These are phyloP conservation scores for Juncus effusus DNA, from an alignment of 176 grass and related monocot species.

Conservation along the genomic window DNA sequence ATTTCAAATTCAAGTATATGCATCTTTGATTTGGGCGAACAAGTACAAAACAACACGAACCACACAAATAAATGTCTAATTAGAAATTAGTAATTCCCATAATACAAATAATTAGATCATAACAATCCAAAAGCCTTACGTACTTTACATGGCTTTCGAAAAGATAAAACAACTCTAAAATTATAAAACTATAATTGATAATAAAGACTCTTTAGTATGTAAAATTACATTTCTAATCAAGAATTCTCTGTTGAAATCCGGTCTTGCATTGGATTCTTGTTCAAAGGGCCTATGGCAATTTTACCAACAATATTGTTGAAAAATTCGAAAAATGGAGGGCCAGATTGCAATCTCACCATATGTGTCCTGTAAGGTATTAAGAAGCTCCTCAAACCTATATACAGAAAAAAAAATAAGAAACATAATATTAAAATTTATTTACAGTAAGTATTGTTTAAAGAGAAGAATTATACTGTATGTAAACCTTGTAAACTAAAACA, in stretches of 20 bases:
- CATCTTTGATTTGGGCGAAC: too few species aligned
- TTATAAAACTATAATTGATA: too few species aligned
- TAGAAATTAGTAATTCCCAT: too few species aligned
- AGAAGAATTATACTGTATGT: background rate
- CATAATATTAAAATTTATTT: background rate
- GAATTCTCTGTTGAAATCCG: constrained; percentile 35
- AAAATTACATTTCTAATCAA: background rate
- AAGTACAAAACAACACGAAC: too few species aligned
- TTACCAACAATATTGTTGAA: constrained; percentile 63
- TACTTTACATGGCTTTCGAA: too few species aligned
- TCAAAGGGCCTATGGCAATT: constrained; percentile 39
- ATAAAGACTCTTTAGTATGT: too few species aligned
- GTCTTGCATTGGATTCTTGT: constrained; percentile 35
- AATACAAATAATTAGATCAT: too few species aligned
- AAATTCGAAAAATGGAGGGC: constrained; percentile 42
- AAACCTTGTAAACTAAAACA: background rate
- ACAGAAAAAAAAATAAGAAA: background rate
- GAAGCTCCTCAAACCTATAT: constrained; percentile 76
- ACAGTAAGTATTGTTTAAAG: too few species aligned
- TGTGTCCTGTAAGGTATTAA: constrained; percentile 88
- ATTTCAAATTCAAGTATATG: too few species aligned
- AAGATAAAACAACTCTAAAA: too few species aligned
- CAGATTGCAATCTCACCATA: constrained; percentile 65
- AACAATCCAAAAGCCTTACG: too few species aligned
- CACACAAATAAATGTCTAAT: too few species aligned